Evolutionary conservation across 768 basidiomycete genomes (phyloP), one percentile per base, ranked within the genome.

Genomic region (Mrakia frigida): DNA sequence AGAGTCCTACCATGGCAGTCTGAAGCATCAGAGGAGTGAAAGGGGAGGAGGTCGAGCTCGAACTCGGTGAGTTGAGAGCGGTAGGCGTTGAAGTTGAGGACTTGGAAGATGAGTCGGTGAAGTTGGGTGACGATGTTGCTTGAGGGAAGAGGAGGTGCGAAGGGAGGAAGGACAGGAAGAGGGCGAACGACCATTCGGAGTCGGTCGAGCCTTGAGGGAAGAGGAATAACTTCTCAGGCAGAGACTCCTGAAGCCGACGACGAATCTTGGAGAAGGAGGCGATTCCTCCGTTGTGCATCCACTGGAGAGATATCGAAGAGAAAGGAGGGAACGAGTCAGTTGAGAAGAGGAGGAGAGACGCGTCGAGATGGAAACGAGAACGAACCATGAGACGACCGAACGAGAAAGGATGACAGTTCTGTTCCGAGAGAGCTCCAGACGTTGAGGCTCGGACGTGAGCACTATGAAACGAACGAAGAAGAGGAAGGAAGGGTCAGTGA

Each of bases 211-310:
- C 97, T 75, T 91, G 90, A 1, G 95, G 94, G 80, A 89, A 87
- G 73, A 92, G 86, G 84, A 93, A 99, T 52, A 93, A 87, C 77
- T 90, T 89, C 81, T 99, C 95, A 0, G 91, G 86, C 21, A 99
- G 84, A 37, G 86, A 86, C 46, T 85, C 85, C 81, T 96, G 94
- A 11, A 99, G 83, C 39, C 86, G 87, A 37, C 97, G 87, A 84
- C 95, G 98, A 79, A 98, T 88, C 76, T 86, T 85, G 61, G 84
- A 83, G 83, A 98, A 98, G 6, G 92, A 89, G 60, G 91, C 89
- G 74, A 99, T 92, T n/a, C 89, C 90, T 73, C 96, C 96, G 79
- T 97, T 98, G 83, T 95, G 94, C 94, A 98, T 98, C 84, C 92
- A 98, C 94, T 95, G 79, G n/a, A n/a, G n/a, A n/a, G n/a, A n/a